These are phyloP conservation scores for Datura wrightii DNA, from an alignment of 257 asterid species.

Conservation along the genomic window DNA sequence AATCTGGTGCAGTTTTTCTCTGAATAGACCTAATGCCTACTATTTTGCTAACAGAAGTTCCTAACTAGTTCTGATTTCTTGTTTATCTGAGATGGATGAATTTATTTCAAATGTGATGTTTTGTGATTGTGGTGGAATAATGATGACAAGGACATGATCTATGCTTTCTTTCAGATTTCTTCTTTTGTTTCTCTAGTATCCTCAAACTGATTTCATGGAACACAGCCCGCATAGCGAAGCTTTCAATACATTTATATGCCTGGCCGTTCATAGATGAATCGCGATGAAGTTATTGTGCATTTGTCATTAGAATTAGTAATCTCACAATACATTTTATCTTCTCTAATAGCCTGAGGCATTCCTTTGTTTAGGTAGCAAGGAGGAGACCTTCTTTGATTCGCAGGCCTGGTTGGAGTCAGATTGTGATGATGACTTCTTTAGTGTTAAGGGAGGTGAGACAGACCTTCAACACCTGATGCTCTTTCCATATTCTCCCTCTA, in stretches of 20 bases:
- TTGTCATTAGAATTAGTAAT: neutral
- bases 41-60: neutral
- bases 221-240: neutral
- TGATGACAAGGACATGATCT: neutral
- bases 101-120: neutral
- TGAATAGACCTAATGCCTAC: neutral
- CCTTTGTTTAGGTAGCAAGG: slow-evolving; percentile 66
- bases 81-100: neutral
- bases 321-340: neutral
- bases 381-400: slow-evolving; percentile 74
- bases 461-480: neutral
- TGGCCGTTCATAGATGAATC: neutral
- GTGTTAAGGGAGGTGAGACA: slow-evolving; percentile 83
- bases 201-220: neutral
- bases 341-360: slow-evolving; percentile 29
- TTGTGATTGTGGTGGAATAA: neutral
- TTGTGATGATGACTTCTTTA: slow-evolving; percentile 75
- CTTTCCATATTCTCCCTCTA: neutral
- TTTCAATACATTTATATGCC: neutral
- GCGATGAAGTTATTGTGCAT: neutral
- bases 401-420: slow-evolving; percentile 84
- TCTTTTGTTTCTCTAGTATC: neutral
- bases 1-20: neutral
- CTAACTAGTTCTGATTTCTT: neutral
- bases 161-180: neutral